Conservation (phyloP, 352 stramenopile species). For the Phytophthora hibernalis region DNA sequence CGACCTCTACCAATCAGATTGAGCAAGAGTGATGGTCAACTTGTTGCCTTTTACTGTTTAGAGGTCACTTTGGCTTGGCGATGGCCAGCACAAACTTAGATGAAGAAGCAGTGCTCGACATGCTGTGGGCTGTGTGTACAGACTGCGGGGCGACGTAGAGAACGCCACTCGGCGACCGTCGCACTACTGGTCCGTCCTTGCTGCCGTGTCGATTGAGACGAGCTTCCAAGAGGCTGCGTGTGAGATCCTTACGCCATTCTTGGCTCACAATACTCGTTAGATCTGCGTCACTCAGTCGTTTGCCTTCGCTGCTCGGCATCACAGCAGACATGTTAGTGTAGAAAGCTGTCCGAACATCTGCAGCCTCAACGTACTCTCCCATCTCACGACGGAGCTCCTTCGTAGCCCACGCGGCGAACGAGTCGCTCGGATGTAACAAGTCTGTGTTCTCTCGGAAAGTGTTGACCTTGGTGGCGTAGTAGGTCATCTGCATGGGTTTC, state of each 20-base stretch:
- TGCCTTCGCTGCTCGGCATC: constrained; percentile 22
- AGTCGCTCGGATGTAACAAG: constrained; percentile 45
- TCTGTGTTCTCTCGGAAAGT: constrained; percentile 65
- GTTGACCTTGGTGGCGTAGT: constrained; percentile 71
- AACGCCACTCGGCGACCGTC: constrained; percentile 56
- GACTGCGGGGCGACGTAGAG: constrained; percentile 52
- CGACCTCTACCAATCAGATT: constrained; percentile 18
- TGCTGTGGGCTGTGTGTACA: not conserved
- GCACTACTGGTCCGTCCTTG: constrained; percentile 57
- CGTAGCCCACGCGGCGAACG: constrained; percentile 55
- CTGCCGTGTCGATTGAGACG: constrained; percentile 71
- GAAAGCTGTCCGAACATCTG: not conserved
- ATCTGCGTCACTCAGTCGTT: constrained; percentile 49
- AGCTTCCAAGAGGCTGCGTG: constrained; percentile 53
- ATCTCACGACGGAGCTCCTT: constrained; percentile 53
- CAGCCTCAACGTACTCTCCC: constrained; percentile 34
- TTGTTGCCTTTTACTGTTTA: constrained; percentile 9
- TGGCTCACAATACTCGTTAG: constrained; percentile 55
- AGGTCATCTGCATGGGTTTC: constrained; percentile 61
- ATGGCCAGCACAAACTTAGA: constrained; percentile 45
- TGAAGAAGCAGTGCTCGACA: not conserved
- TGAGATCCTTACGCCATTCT: constrained; percentile 74
- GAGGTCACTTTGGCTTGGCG: constrained; percentile 29
- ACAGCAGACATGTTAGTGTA: constrained; percentile 6
- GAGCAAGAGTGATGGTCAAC: constrained; percentile 20